These are phyloP conservation scores for Crassisporium funariophilum DNA, from an alignment of 768 basidiomycete genomes.

Conservation along the genomic window DNA sequence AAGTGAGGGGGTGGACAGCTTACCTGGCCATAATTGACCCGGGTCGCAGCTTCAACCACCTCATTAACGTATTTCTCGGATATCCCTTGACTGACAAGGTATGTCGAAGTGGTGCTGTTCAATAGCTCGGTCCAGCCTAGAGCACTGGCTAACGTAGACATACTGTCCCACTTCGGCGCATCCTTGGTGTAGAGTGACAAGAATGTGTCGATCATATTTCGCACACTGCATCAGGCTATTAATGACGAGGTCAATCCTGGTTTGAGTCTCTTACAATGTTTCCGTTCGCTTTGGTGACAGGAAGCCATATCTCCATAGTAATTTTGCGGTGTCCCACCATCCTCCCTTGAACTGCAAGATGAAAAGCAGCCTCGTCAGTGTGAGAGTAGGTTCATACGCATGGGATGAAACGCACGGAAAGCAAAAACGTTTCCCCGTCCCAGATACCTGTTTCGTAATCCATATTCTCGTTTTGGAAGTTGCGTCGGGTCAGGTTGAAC, in stretches of 20 bases:
- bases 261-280: slow-evolving; percentile 43
- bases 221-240: slow-evolving; percentile 45
- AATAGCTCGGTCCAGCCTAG: slow-evolving; percentile 54
- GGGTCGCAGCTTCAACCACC: slow-evolving; percentile 76
- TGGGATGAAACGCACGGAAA: slow-evolving; percentile 49
- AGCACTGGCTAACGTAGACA: slow-evolving; percentile 55
- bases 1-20: slow-evolving; percentile 7
- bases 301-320: slow-evolving; percentile 79
- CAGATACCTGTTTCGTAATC: slow-evolving; percentile 70
- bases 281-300: slow-evolving; percentile 59
- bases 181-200: slow-evolving; percentile 54
- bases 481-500: slow-evolving; percentile 65
- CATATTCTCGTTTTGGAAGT: slow-evolving; percentile 50
- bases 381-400: neutral
- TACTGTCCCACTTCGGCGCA: slow-evolving; percentile 62
- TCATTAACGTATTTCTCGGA: slow-evolving; percentile 64
- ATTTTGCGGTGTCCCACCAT: slow-evolving; percentile 76
- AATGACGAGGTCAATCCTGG: neutral
- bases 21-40: slow-evolving; percentile 86
- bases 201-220: slow-evolving; percentile 53
- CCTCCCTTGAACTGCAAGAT: slow-evolving; percentile 44
- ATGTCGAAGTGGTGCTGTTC: slow-evolving; percentile 56
- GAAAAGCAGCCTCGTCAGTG: no score
- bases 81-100: slow-evolving; percentile 56
- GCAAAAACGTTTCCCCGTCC: slow-evolving; percentile 76